Conservation (phyloP, 2,329 filamentous ascomycete genomes). For the Volutella citrinella region DNA sequence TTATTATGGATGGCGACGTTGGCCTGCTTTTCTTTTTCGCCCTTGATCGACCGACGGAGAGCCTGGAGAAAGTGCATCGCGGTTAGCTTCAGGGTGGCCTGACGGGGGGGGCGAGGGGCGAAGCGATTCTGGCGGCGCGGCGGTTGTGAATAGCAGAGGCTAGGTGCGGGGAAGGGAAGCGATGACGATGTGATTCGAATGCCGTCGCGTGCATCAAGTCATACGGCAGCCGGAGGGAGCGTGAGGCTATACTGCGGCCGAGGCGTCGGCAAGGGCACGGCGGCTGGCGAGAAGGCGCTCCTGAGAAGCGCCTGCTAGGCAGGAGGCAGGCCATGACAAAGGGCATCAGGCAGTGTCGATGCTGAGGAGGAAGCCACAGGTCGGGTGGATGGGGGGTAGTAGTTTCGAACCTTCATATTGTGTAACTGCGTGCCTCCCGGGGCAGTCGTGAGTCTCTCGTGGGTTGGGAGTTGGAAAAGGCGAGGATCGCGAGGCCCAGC, state of each 20-base stretch:
- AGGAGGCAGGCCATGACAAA: too few species aligned
- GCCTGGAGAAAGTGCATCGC: constrained; percentile 55
- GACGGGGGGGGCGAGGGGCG: constrained; percentile 7
- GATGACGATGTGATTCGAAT: constrained; percentile 1
- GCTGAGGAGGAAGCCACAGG: constrained; percentile 13
- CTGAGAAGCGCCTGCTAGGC: too few species aligned
- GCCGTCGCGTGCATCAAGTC: not conserved
- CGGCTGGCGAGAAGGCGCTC: constrained; percentile 8
- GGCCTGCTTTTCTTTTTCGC: constrained; percentile 76
- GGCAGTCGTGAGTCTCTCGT: constrained; percentile 25
- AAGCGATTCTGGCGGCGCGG: constrained; percentile 1
- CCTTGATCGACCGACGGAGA: constrained; percentile 85
- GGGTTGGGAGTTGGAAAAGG: constrained; percentile 18
- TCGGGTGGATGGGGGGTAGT: too few species aligned
- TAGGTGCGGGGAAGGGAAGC: constrained; percentile 3
- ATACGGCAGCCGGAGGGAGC: too few species aligned
- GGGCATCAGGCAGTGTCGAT: constrained; percentile 7
- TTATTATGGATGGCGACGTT: constrained; percentile 74
- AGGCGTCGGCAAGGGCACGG: too few species aligned
- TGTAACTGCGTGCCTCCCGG: constrained; percentile 28
- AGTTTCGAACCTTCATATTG: constrained; percentile 39
- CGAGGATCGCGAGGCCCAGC: constrained; percentile 18
- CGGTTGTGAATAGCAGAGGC: not conserved
- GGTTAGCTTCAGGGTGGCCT: constrained; percentile 34
- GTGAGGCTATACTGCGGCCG: constrained; percentile 2